Base-by-base conservation (phyloP, 2,329 filamentous ascomycete species). In the Bretziella fagacearum region DNA sequence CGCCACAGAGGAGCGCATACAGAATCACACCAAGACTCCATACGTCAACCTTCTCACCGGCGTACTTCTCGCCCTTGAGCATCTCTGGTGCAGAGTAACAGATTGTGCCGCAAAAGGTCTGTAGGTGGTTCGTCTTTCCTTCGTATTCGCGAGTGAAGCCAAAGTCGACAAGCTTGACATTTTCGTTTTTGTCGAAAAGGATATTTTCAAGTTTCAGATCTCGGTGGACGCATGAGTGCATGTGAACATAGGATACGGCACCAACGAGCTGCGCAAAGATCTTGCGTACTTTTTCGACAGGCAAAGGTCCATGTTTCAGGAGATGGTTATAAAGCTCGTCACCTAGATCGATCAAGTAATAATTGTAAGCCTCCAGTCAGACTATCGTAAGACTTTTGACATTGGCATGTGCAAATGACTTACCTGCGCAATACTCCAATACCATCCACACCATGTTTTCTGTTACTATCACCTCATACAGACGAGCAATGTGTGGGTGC, bases 1-100 rank as follows among this genome's bases (percentile, higher is more conserved):
- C 84, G 47, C 84, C 84, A 52, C 80, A 84, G 22, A 93, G 66
- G 49, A 93, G 65, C 42, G 84, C 84, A 57, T 87, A 91, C 1
- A 91, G 67, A 51, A 93, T 91, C 47, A 93, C 80, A 10, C 84
- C 84, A 54, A 93, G 60, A 57, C 84, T 91, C 84, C 84, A 98
- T 3, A 98, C 86, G 58, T 98, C 91, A 42, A 98, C 89, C 65
- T 95, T 96, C 65, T 95, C 86, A 22, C 86, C 89, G 0, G 87
- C 91, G 59, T 98, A 98, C 62, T 93, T 96, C 62, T 98, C 91
- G 32, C 87, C 91, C 61, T 91, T 94, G 33, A 98, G 71, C 91
- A 98, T 98, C 63, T 98, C 91, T 2, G 91, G 91, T 2, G 91
- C 91, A 47, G 86, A 94, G 63, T 98, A 98, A 65, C 89, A 96